A percentile compares a stretch with the other conserved stretches of the same genome.
These are phyloP conservation scores for Talaromyces sp. DNA, from an alignment of 2,329 filamentous ascomycete genomes.

Conservation along the genomic window DNA sequence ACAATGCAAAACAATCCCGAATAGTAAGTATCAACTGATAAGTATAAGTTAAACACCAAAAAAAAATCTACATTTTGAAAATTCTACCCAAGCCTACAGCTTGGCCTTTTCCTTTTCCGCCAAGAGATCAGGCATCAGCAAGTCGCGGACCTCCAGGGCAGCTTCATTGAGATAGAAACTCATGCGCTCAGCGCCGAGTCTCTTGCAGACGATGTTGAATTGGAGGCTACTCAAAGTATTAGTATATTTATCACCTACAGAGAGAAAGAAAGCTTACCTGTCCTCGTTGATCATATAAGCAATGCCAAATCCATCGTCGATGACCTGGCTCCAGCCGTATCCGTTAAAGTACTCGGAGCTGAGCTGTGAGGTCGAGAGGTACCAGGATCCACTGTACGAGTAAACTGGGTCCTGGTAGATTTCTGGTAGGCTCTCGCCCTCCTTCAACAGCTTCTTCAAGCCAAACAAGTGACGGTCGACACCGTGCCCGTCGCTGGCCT, in stretches of 20 bases:
- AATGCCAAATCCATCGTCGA: conserved; percentile 93
- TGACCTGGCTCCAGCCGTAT: conserved; percentile 97
- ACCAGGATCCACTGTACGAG: conserved; percentile 81
- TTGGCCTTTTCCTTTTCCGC: conserved; percentile 74
- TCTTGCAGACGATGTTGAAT: conserved; percentile 97
- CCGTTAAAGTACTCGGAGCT: conserved; percentile 98
- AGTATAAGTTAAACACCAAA: background rate
- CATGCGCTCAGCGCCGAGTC: conserved; percentile 85
- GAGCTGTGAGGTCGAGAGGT: conserved; percentile 79
- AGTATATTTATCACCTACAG: background rate
- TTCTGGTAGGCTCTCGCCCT: conserved; percentile 73
- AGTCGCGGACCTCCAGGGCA: conserved; percentile 78
- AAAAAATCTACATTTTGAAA: background rate
- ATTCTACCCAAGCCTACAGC: conserved; percentile 51
- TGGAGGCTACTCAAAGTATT: conserved; percentile 60
- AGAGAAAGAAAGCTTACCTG: conserved; percentile 51
- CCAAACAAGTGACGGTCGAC: conserved; percentile 97
- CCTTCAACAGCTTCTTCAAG: conserved; percentile 79
- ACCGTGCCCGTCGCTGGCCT: conserved; percentile 85
- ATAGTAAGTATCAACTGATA: background rate
- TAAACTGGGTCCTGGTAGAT: conserved; percentile 86
- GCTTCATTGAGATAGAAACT: conserved; percentile 94
- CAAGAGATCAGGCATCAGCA: conserved; percentile 69
- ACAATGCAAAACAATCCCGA: background rate
- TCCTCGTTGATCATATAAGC: conserved; percentile 99